Evolutionary conservation across 2,329 filamentous ascomycete species (phyloP), one percentile per base, ranked within the genome.

Genomic region (Ophiosphaerella korrae): DNA sequence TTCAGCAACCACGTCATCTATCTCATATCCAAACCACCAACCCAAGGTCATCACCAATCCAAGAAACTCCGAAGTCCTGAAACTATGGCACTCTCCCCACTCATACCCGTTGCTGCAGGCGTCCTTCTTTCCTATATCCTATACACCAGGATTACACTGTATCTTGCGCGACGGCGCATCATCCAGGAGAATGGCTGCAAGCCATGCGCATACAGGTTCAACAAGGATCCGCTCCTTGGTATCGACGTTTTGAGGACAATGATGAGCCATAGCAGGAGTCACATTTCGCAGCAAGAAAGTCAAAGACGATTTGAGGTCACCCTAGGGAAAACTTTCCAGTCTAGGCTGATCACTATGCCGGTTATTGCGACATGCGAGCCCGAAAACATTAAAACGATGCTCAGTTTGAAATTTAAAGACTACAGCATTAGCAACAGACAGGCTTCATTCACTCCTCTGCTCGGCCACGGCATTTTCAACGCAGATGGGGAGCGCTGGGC

Each of bases 221-320:
- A 84, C 67, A 76, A 76, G 47, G 84, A 86, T 57, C 80, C 77
- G 0, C 60, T 86, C 47, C 69, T 85, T 3, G 84, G 83, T 2
- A 58, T 80, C 23, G 81, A 84, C 62, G 64, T 79, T 34, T 73
- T 84, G 50, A 57, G 71, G 33, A 56, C 69, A 23, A 76, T 77
- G 50, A 48, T 76, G 16, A 64, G 66, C 11, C 73, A 77, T 3
- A 52, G 74, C 46, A 75, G 73, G 18, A 52, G 66, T 39, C 49
- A 61, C 26, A 60, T 64, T 14, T 2, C 58, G 16, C 36, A 67
- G 12, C 29, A 57, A 38, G 57, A 66, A 43, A 60, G 58, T 29
- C 52, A 58, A 23, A 63, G 65, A 16, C 61, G 64, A 5, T 68
- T 62, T 53, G 46, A 63, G 57, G 40, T 66, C 44, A 29, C 26